Evolutionary conservation across 2,329 filamentous ascomycete genomes (phyloP), one percentile per base, ranked within the genome.

Genomic region (Coleophoma crateriformis): DNA sequence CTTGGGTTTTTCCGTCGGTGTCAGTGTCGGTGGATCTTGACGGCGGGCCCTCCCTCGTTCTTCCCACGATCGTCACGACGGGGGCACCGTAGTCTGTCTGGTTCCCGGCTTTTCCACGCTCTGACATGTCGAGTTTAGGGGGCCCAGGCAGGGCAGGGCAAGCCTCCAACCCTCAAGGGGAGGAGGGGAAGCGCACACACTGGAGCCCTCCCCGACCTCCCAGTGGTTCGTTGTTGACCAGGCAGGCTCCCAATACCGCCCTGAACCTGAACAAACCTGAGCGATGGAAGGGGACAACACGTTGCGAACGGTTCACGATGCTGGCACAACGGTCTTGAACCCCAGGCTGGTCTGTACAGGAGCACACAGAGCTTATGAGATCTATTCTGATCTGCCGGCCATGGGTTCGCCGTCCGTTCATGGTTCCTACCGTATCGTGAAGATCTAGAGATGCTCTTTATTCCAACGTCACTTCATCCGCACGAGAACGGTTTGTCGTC

Each of bases 271-370:
- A 27, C 27, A 27, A 27, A 27, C 27, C 7, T 27, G 55, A 56
- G 56, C 55, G 50, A 40, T 55, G 45, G 40, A 52, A 48, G 41
- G 41, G 48, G 40, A 46, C 47, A 47, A 53, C 55, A 54, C 57
- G 58, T 57, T 58, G 55, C 57, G 59, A 59, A 58, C 58, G 52
- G 56, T 58, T 61, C 56, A 57, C 59, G 57, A 59, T 57, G 54
- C 58, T 54, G 53, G 52, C 27, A 27, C 6, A 10, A 45, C 38
- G 50, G 19, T 51, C 50, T 11, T 32, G 19, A 44, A 27, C 41
- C 41, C 53, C 43, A 53, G 54, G 52, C 54, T 56, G 55, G 53
- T 41, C 54, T 53, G 44, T 49, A 45, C n/a, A 32, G 50, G 44
- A 27, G 27, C 27, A 27, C 27, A 27, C 27, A 27, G 27, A 27